Conservation (phyloP, 2,329 filamentous ascomycete species). For the Knoxdaviesia proteae region DNA sequence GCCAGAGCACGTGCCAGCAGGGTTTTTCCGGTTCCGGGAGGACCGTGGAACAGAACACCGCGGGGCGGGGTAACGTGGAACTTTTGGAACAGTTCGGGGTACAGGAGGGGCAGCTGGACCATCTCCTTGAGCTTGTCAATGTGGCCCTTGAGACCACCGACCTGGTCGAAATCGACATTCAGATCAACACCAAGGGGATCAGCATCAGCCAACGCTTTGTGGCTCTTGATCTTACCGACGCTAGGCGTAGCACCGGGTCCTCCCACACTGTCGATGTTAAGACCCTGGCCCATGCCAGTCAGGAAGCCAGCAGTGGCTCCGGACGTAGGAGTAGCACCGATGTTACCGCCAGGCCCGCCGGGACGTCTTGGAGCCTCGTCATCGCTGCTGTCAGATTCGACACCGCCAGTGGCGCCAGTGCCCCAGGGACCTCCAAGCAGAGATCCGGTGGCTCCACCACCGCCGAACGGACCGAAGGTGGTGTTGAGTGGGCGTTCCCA, state of each 20-base stretch:
- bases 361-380: constrained; percentile 44
- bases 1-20: constrained; percentile 84
- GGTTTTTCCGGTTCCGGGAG: constrained; percentile 93
- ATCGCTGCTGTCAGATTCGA: constrained; percentile 91
- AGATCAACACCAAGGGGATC: constrained; percentile 87
- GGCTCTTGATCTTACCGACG: constrained; percentile 83
- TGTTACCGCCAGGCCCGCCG: constrained; percentile 25
- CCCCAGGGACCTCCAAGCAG: constrained; percentile 58
- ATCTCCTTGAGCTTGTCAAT: constrained; percentile 98
- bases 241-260: constrained; percentile 41
- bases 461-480: constrained; percentile 82
- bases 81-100: constrained; percentile 78
- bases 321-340: constrained; percentile 38
- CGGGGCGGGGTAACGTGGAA: constrained; percentile 89
- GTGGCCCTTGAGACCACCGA: constrained; percentile 79
- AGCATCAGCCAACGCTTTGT: constrained; percentile 76
- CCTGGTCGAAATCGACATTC: constrained; percentile 81
- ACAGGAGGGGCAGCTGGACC: constrained; percentile 83
- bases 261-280: constrained; percentile 17
- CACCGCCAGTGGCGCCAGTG: constrained; percentile 52
- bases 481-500: constrained; percentile 76
- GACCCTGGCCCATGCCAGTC: constrained; percentile 14
- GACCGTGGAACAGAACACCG: constrained; percentile 90
- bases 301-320: constrained; percentile 25
- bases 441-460: constrained; percentile 51